Conservation (phyloP, 352 stramenopile species). For the Globisporangium heterothallicum region DNA sequence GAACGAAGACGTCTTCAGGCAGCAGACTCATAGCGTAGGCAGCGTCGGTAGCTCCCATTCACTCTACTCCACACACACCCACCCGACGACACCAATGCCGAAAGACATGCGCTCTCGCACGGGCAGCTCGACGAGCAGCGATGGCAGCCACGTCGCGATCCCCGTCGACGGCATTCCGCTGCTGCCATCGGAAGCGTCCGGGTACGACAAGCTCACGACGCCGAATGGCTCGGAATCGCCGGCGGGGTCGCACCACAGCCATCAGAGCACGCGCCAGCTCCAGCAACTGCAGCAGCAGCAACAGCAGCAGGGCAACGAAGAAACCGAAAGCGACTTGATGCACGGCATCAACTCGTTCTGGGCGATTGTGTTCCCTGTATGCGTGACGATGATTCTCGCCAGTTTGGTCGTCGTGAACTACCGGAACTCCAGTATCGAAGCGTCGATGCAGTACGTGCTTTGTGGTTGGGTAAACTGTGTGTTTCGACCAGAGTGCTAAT, state of each 20-base stretch:
- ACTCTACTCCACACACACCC: neutral
- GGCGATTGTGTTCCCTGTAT: constrained; percentile 78
- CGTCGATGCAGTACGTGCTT: constrained; percentile 64
- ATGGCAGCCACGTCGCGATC: constrained; percentile 20
- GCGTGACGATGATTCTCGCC: constrained; percentile 75
- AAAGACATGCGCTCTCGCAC: constrained; percentile 13
- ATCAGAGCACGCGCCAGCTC: constrained; percentile 6
- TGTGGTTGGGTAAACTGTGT: neutral
- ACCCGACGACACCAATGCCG: neutral
- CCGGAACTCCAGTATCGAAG: constrained; percentile 64
- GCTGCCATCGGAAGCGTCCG: constrained; percentile 13
- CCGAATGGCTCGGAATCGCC: constrained; percentile 24
- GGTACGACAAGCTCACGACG: constrained; percentile 64
- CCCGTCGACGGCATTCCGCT: constrained; percentile 29
- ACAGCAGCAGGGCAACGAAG: constrained; percentile 16
- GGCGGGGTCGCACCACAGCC: constrained; percentile 10
- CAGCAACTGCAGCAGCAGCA: constrained; percentile 13
- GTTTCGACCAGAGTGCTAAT: neutral
- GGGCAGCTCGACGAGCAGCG: constrained; percentile 1
- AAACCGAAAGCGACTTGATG: constrained; percentile 67
- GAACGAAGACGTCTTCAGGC: no score
- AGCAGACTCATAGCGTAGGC: no score
- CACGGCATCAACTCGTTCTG: constrained; percentile 87
- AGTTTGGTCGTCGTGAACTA: constrained; percentile 85
- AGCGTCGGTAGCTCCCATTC: no score